phyloP scores from a whole-genome alignment of 148 eudicot species.

The Fagopyrum tataricum region DNA sequence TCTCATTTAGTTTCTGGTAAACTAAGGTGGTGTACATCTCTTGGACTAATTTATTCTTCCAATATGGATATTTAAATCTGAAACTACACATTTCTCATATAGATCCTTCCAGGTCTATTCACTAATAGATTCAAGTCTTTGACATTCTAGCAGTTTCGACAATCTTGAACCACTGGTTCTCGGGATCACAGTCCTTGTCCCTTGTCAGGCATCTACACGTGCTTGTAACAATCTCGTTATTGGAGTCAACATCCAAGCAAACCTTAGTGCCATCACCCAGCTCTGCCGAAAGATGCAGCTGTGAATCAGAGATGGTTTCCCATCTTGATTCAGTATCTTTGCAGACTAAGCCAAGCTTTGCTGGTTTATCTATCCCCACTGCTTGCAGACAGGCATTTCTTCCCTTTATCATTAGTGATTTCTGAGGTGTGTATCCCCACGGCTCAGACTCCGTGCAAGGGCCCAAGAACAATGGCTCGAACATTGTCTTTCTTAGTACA shows the following conservation, averaged over 20 bases:
- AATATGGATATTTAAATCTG: too few relatives aligned
- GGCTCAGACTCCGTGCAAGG: constrained; percentile 47
- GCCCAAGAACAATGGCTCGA: constrained; percentile 28
- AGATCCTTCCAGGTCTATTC: too few relatives aligned
- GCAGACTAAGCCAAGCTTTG: constrained; percentile 30
- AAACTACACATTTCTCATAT: too few relatives aligned
- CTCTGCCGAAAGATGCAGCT: constrained; percentile 61
- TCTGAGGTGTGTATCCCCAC: constrained; percentile 41
- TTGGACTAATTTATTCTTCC: too few relatives aligned
- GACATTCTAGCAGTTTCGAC: neutral
- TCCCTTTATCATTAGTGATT: constrained; percentile 20
- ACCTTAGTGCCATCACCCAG: constrained; percentile 9
- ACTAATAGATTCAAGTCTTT: too few relatives aligned
- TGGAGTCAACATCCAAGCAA: constrained; percentile 53
- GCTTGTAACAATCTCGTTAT: constrained; percentile 37
- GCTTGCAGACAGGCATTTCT: constrained; percentile 38
- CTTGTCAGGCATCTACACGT: constrained; percentile 51
- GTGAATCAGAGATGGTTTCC: constrained; percentile 60
- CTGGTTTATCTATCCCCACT: constrained; percentile 26
- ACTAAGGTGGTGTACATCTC: too few relatives aligned
- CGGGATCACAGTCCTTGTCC: constrained; percentile 56
- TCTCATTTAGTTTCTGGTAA: too few relatives aligned
- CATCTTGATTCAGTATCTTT: constrained; percentile 32
- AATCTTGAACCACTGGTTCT: constrained; percentile 76
- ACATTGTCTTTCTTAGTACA: constrained; percentile 25